Percentiles rank a stretch among this genome's conserved stretches.
Evolutionary conservation across 176 grass and related monocot genomes (phyloP).

Genomic region (Areca catechu): DNA sequence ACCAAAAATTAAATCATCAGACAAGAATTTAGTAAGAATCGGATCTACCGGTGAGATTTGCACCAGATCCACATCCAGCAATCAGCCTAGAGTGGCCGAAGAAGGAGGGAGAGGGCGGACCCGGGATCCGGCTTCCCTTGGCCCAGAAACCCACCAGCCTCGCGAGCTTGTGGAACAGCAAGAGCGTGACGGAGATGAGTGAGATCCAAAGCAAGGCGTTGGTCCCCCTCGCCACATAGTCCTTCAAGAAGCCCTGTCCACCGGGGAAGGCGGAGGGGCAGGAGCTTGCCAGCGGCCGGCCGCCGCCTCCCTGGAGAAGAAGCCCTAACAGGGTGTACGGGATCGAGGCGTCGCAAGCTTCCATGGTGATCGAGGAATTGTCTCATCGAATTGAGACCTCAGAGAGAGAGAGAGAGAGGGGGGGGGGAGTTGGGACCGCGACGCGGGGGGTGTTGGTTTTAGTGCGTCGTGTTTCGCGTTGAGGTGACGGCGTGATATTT

Average conservation of each 20-base stretch:
- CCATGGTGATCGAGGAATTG: not conserved
- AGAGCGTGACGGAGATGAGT: constrained; percentile 42
- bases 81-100: constrained; percentile 25
- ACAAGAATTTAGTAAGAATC: no score
- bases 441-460: no score
- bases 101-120: constrained; percentile 23
- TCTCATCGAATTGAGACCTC: no score
- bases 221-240: constrained; percentile 59
- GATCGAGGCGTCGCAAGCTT: constrained; percentile 19
- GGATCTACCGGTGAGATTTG: constrained; percentile 41
- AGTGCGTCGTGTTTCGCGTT: no score
- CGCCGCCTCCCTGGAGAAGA: constrained; percentile 29
- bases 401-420: no score
- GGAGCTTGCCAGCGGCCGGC: not conserved
- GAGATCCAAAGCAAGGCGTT: constrained; percentile 75
- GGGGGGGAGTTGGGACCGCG: no score
- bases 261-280: constrained; percentile 26
- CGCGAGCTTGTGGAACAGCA: constrained; percentile 36
- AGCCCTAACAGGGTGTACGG: constrained; percentile 72
- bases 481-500: no score
- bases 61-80: constrained; percentile 33
- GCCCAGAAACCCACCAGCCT: constrained; percentile 54
- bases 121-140: constrained; percentile 55
- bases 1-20: no score
- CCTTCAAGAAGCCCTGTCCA: constrained; percentile 37